Conservation (phyloP, 345 rosid species). For the Eucalyptus marginata region DNA sequence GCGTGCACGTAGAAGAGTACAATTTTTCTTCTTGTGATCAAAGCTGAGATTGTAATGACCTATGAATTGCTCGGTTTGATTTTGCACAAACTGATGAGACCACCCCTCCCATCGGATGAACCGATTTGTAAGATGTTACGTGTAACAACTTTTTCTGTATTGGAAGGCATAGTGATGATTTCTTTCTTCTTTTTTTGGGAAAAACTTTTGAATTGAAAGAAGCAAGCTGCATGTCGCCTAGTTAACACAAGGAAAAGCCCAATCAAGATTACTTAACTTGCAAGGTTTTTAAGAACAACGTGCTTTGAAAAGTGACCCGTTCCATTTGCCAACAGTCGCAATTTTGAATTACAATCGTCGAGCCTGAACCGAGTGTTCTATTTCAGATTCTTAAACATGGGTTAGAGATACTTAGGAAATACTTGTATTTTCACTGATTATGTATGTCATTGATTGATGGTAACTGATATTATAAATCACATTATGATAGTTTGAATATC, state of each 20-base stretch:
- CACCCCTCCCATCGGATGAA: background rate
- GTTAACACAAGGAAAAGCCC: background rate
- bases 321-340: background rate
- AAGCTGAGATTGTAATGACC: background rate
- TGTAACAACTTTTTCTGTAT: background rate
- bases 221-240: background rate
- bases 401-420: background rate
- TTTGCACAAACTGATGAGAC: background rate
- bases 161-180: too few relatives aligned
- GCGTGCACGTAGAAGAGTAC: background rate
- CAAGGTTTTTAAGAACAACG: background rate
- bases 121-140: background rate
- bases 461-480: background rate
- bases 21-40: background rate
- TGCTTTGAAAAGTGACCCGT: background rate
- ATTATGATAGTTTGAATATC: background rate
- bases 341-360: background rate
- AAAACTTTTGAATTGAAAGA: background rate
- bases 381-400: background rate
- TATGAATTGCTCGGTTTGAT: background rate
- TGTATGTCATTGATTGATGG: background rate
- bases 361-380: background rate
- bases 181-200: background rate
- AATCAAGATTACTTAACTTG: background rate
- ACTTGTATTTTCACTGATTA: background rate